Evolutionary conservation across 345 rosid genomes (phyloP).

Genomic region (Eucalyptus polybractea): DNA sequence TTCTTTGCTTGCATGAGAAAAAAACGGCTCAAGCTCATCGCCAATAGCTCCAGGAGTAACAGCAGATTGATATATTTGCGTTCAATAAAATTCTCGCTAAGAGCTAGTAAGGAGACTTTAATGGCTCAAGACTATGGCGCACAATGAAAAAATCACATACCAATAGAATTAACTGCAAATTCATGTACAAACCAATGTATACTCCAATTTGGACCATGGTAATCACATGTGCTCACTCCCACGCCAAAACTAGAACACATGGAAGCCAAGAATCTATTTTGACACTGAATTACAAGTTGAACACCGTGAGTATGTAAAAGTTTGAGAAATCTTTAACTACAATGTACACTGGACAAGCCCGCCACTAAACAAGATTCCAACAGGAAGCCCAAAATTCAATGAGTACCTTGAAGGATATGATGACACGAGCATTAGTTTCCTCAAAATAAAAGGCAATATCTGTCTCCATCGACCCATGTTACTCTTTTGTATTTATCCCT

Average conservation of each 20-base stretch:
- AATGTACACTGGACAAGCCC: background rate
- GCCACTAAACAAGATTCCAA: background rate
- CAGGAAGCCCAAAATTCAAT: background rate
- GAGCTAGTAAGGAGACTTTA: background rate
- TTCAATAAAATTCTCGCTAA: background rate
- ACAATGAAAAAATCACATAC: background rate
- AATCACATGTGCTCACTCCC: background rate
- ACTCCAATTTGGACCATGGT: background rate
- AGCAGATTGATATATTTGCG: background rate
- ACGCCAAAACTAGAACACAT: background rate
- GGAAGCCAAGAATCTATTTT: background rate
- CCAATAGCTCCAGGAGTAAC: background rate
- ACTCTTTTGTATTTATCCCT: background rate
- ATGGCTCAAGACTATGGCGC: background rate
- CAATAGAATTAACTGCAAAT: background rate
- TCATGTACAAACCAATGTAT: background rate
- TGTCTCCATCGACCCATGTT: background rate
- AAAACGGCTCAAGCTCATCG: background rate
- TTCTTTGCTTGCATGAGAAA: background rate
- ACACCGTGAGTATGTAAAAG: background rate
- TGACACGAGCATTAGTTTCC: background rate
- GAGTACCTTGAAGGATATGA: background rate
- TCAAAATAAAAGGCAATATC: background rate
- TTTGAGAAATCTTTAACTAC: conserved; percentile 3
- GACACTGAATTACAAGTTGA: background rate